Base-by-base conservation (phyloP, 768 basidiomycete genomes). In the Pisolithus marmoratus region DNA sequence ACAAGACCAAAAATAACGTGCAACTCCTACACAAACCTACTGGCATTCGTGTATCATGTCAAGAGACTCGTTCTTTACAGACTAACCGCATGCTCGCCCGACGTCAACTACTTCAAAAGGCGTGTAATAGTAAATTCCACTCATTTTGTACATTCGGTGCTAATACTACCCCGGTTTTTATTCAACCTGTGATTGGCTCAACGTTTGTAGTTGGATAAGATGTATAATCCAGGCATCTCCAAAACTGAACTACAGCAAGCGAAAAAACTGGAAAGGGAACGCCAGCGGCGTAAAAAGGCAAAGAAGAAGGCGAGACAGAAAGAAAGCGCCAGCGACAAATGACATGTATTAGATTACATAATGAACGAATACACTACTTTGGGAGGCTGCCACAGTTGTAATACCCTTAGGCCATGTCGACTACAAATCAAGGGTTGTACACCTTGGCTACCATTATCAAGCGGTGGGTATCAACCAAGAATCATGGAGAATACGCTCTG, bases 1-100 rank as follows among this genome's bases (percentile, higher is more conserved):
- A 97, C 75, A 97, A 96, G 73, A 92, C 90, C 54, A 80, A 86
- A 74, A 84, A 94, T 69, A 88, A 90, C 63, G 93, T 95, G 24
- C 91, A 93, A 63, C 74, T 97, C 26, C 71, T 91, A 38, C 94
- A 97, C 65, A 86, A 83, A 58, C 93, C 94, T 2, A 91, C 90
- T 19, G 90, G 92, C 5, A 76, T 94, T 47, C 83, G 94, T 37
- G 87, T 95, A 14, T 73, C 81, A 4, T 93, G 90, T 63, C 94
- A 97, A 67, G 84, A 90, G 61, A 94, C 93, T 6, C 85, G 94
- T 42, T 94, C 91, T 2, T 70, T 94, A 43, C 72, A 80, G 27
- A 77, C 83, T 57, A 97, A 97, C 62, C 74, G 94, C 58, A 82
- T 80, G 63, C 64, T 86, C 24, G 94, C 94, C 15, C 76, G 93